A percentile compares a stretch with the other conserved stretches of the same genome.
Evolutionary conservation across 2,329 filamentous ascomycete genomes (phyloP).

Genomic region (Trichoderma atrobrunneum): DNA sequence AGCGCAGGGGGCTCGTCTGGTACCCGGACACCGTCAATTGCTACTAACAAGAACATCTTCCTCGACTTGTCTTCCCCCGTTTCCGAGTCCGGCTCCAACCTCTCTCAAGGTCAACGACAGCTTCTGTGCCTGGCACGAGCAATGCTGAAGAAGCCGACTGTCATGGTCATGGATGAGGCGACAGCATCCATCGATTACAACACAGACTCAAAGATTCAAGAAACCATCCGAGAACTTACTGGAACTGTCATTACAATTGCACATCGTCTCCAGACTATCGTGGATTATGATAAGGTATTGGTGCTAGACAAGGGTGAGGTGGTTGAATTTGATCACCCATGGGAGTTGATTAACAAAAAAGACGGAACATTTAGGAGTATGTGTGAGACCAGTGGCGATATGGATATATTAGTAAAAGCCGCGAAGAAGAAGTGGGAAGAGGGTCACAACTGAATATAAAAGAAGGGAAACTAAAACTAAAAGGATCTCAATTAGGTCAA

Average conservation of each 20-base stretch:
- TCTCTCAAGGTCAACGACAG: conserved; percentile 94
- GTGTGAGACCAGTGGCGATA: conserved; percentile 63
- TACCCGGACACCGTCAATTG: conserved; percentile 34
- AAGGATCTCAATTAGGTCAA: background rate
- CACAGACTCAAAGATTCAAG: conserved; percentile 94
- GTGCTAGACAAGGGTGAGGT: conserved; percentile 87
- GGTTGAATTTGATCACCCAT: conserved; percentile 88
- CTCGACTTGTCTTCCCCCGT: conserved; percentile 79
- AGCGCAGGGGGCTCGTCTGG: background rate
- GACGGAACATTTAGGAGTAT: conserved; percentile 62
- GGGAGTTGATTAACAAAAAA: conserved; percentile 70
- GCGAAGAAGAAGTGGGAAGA: conserved; percentile 54
- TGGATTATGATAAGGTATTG: conserved; percentile 96
- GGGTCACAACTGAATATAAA: conserved; percentile 37
- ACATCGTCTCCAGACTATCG: conserved; percentile 92
- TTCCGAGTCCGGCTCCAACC: conserved; percentile 85
- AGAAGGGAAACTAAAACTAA: background rate
- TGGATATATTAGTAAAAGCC: conserved; percentile 48
- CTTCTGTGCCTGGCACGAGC: conserved; percentile 90
- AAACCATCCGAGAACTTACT: conserved; percentile 87
- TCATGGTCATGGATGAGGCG: conserved; percentile 98
- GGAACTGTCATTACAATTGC: conserved; percentile 97
- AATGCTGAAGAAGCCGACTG: conserved; percentile 84
- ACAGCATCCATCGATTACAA: conserved; percentile 97
- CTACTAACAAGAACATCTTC: conserved; percentile 93